Conservation (phyloP, 345 rosid species). For the Eucalyptus globulus region DNA sequence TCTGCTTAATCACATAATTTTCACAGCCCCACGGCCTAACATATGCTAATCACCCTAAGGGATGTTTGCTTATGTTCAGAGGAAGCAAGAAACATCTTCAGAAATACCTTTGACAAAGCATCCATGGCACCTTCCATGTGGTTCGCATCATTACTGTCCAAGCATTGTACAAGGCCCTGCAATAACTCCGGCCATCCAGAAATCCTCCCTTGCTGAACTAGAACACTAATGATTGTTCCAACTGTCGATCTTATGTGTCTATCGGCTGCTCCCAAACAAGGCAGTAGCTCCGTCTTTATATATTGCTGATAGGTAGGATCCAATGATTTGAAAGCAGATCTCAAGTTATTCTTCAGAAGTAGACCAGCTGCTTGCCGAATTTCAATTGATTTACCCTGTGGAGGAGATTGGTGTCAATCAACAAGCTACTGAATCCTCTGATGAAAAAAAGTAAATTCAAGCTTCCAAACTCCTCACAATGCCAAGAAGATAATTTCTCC, state of each 20-base stretch:
- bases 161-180: slow-evolving; percentile 67
- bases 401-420: neutral
- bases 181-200: slow-evolving; percentile 83
- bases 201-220: slow-evolving; percentile 66
- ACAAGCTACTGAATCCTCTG: neutral
- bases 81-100: neutral
- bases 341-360: slow-evolving; percentile 81
- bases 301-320: slow-evolving; percentile 46
- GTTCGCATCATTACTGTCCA: slow-evolving; percentile 77
- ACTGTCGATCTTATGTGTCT: slow-evolving; percentile 82
- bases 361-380: slow-evolving; percentile 97
- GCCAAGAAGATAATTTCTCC: neutral
- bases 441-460: neutral
- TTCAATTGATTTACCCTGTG: slow-evolving; percentile 76
- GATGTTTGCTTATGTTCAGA: neutral
- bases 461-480: neutral
- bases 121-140: slow-evolving; percentile 99
- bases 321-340: slow-evolving; percentile 55
- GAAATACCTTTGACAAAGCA: slow-evolving; percentile 78
- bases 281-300: slow-evolving; percentile 71
- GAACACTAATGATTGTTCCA: slow-evolving; percentile 76
- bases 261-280: slow-evolving; percentile 86
- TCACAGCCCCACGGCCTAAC: neutral
- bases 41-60: neutral
- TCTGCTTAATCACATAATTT: neutral